Percentiles rank a stretch among this genome's conserved stretches.
Evolutionary conservation across 192 early-diverging fungal species (phyloP).

Genomic region (Coemansia sp.): DNA sequence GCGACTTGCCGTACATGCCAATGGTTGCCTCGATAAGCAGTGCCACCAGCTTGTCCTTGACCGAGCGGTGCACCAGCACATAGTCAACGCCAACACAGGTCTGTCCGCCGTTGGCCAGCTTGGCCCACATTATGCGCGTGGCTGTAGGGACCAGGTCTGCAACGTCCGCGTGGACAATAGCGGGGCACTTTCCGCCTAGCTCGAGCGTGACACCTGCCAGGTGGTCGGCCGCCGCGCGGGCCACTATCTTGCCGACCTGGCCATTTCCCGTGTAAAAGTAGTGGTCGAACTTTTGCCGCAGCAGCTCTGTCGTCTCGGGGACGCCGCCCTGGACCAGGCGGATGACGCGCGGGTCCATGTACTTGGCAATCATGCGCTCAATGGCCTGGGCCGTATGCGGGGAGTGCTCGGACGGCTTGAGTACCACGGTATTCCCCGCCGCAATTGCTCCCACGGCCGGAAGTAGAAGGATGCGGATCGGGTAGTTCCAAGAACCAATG

Average conservation of each 20-base stretch:
- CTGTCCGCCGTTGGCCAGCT: slow-evolving; percentile 85
- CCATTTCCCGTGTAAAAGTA: slow-evolving; percentile 91
- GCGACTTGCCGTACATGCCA: slow-evolving; percentile 50
- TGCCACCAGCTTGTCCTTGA: slow-evolving; percentile 54
- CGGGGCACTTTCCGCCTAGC: slow-evolving; percentile 86
- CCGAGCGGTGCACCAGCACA: slow-evolving; percentile 58
- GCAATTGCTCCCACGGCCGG: slow-evolving; percentile 83
- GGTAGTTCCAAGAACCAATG: slow-evolving; percentile 68
- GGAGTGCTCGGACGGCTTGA: slow-evolving; percentile 85
- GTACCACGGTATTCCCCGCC: slow-evolving; percentile 77
- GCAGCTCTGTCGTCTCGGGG: slow-evolving; percentile 64
- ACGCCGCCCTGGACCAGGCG: slow-evolving; percentile 72
- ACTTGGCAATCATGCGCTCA: slow-evolving; percentile 60
- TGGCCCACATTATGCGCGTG: slow-evolving; percentile 73
- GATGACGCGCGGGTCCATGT: slow-evolving; percentile 62
- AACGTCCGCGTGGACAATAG: slow-evolving; percentile 59
- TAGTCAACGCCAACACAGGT: slow-evolving; percentile 88
- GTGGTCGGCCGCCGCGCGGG: slow-evolving; percentile 75
- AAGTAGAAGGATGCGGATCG: slow-evolving; percentile 57
- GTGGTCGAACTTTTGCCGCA: slow-evolving; percentile 79
- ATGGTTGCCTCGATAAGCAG: slow-evolving; percentile 46
- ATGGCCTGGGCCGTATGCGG: slow-evolving; percentile 58
- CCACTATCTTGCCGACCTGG: slow-evolving; percentile 73
- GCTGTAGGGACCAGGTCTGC: slow-evolving; percentile 58
- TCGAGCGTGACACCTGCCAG: slow-evolving; percentile 87